phyloP scores from a whole-genome alignment of 2,329 filamentous ascomycete genomes.

The Alternaria longipes region DNA sequence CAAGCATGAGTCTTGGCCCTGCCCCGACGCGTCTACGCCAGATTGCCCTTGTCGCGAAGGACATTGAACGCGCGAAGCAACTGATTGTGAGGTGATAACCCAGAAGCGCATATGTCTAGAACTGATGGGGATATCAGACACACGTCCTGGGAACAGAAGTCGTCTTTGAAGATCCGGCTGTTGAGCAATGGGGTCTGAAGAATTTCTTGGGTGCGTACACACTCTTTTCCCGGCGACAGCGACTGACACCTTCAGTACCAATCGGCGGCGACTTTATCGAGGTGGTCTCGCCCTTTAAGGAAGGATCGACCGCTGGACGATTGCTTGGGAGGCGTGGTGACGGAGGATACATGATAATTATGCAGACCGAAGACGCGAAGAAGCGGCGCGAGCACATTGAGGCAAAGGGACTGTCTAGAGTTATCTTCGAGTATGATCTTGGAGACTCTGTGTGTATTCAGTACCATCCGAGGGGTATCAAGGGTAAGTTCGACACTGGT shows the following conservation, averaged over 20 bases:
- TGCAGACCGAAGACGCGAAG: slow-evolving; percentile 56
- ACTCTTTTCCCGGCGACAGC: neutral
- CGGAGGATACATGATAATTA: slow-evolving; percentile 61
- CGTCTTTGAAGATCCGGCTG: slow-evolving; percentile 51
- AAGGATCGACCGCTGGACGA: slow-evolving; percentile 53
- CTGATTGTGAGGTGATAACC: slow-evolving; percentile 32
- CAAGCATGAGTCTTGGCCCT: slow-evolving; percentile 14
- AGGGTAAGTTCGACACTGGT: slow-evolving; percentile 31
- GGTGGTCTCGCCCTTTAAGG: slow-evolving; percentile 52
- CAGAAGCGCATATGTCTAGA: neutral
- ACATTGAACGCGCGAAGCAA: slow-evolving; percentile 38
- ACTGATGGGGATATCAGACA: slow-evolving; percentile 33
- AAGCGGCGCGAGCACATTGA: slow-evolving; percentile 52
- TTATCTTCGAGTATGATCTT: slow-evolving; percentile 51
- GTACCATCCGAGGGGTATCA: slow-evolving; percentile 57
- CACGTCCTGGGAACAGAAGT: slow-evolving; percentile 53
- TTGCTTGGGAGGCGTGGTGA: slow-evolving; percentile 55
- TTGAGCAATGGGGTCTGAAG: slow-evolving; percentile 53
- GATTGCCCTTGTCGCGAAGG: slow-evolving; percentile 44
- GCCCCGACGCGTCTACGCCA: slow-evolving; percentile 48
- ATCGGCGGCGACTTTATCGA: slow-evolving; percentile 57
- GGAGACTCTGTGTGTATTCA: slow-evolving; percentile 52
- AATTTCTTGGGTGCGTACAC: slow-evolving; percentile 51
- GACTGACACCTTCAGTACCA: slow-evolving; percentile 42
- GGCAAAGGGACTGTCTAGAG: slow-evolving; percentile 44